Percentiles rank a stretch among this genome's conserved stretches.
Conservation (phyloP, 768 basidiomycete genomes). For the Tremella mesenterica region DNA sequence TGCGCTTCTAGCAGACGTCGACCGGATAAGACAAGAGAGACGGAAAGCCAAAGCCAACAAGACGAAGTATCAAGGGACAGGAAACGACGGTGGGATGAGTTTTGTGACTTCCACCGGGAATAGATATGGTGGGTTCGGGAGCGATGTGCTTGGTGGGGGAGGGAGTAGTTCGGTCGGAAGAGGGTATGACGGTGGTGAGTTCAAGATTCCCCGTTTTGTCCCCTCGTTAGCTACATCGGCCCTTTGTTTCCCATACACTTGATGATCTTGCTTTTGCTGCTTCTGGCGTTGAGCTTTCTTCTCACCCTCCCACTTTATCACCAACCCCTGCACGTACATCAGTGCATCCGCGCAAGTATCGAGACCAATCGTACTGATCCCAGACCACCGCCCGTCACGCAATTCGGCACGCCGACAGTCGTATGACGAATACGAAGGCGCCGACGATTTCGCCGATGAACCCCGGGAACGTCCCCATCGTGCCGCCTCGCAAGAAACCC, state of each 20-base stretch:
- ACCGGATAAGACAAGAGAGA: slow-evolving; percentile 76
- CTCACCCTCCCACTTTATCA: background rate
- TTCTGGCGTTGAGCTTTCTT: background rate
- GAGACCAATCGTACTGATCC: too few relatives aligned
- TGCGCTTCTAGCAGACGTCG: slow-evolving; percentile 83
- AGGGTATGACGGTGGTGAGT: slow-evolving; percentile 34
- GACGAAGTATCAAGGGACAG: slow-evolving; percentile 78
- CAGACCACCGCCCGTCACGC: too few relatives aligned
- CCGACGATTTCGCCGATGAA: slow-evolving; percentile 69
- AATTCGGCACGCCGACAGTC: slow-evolving; percentile 8
- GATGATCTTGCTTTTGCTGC: too few relatives aligned
- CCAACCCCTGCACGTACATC: too few relatives aligned
- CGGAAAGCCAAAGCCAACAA: slow-evolving; percentile 86
- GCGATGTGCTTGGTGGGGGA: slow-evolving; percentile 47
- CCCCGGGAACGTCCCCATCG: slow-evolving; percentile 36
- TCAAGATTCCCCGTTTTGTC: background rate
- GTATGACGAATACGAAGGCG: slow-evolving; percentile 94
- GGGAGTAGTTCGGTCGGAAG: slow-evolving; percentile 37
- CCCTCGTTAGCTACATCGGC: background rate
- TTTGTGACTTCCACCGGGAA: slow-evolving; percentile 54
- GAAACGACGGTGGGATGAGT: slow-evolving; percentile 64
- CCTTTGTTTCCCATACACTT: too few relatives aligned
- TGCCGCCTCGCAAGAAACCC: slow-evolving; percentile 10
- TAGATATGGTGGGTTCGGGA: slow-evolving; percentile 65
- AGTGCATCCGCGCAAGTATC: too few relatives aligned